Conservation (phyloP, 768 basidiomycete species). For the Daedaleopsis sinensis region DNA sequence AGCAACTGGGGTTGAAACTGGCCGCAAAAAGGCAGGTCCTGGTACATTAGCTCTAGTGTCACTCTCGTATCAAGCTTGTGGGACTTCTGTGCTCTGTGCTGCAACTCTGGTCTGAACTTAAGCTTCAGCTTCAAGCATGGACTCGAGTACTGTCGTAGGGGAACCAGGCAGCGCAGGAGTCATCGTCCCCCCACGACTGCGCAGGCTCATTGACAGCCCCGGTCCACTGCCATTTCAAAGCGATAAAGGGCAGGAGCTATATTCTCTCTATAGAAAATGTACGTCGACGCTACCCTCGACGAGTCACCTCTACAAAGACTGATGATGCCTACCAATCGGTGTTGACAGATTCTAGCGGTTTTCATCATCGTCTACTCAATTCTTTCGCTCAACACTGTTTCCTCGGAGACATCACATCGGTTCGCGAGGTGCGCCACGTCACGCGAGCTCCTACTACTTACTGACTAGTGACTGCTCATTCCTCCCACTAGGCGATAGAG, state of each 20-base stretch:
- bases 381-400: conserved; percentile 17
- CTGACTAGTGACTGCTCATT: background rate
- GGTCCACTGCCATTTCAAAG: background rate
- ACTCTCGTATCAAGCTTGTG: too few relatives aligned
- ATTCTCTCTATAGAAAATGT: conserved; percentile 11
- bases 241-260: conserved; percentile 1
- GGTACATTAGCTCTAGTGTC: too few relatives aligned
- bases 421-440: conserved; percentile 1
- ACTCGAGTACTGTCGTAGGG: background rate
- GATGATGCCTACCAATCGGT: too few relatives aligned
- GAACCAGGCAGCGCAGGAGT: conserved; percentile 15
- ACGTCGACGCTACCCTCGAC: background rate
- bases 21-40: too few relatives aligned
- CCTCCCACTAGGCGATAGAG: conserved; percentile 8
- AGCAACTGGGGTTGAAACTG: too few relatives aligned
- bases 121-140: background rate
- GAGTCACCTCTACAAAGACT: too few relatives aligned
- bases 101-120: too few relatives aligned
- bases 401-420: background rate
- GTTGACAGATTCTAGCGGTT: background rate
- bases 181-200: conserved; percentile 9
- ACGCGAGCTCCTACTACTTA: background rate
- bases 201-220: conserved; percentile 1
- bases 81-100: too few relatives aligned
- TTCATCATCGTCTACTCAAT: conserved; percentile 5